Evolutionary conservation across 257 asterid genomes (phyloP), one percentile per base, ranked within the genome.

Genomic region (Penstemon barbatus): DNA sequence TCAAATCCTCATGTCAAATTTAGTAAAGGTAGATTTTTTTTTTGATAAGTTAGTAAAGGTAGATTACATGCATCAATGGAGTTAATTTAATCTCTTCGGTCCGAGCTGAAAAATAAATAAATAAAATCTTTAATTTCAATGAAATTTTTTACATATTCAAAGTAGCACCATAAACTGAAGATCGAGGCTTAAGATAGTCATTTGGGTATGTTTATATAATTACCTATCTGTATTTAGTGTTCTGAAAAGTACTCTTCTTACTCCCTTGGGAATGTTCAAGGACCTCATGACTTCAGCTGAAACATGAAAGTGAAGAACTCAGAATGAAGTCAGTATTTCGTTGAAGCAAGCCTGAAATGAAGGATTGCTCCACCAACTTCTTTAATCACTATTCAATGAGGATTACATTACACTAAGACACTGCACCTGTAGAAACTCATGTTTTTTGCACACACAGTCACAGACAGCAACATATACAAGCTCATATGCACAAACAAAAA

Each of bases 221-320:
- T 79, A 90, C 99, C 99, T 94, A 89, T 94, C 99, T 0, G 97
- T 86, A 80, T 94, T 94, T 19, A 91, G 83, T 43, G 99, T 94
- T 78, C 97, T 83, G 83, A 94, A 94, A 59, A 94, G 87, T 45
- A 94, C 97, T 75, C 99, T 89, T 78, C 68, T 86, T 55, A 94
- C 96, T 66, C 99, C 99, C 82, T 73, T 84, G 5, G 99, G 99
- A 42, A 94, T 91, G 80, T 84, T 57, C 42, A 91, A 79, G 73
- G 96, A 87, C 85, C 86, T 83, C 99, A 94, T 86, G 18, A 83
- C 97, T 61, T 89, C 92, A 77, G 97, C 99, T 94, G 84, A 75
- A 25, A 65, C 43, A 53, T 25, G 12, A 68, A 5, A 68, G 7
- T 12, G 61, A 54, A 54, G 50, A 9, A 61, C 40, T 61, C 9